Evolutionary conservation across 2,329 filamentous ascomycete genomes (phyloP).

Genomic region (Penicillium concentricum): DNA sequence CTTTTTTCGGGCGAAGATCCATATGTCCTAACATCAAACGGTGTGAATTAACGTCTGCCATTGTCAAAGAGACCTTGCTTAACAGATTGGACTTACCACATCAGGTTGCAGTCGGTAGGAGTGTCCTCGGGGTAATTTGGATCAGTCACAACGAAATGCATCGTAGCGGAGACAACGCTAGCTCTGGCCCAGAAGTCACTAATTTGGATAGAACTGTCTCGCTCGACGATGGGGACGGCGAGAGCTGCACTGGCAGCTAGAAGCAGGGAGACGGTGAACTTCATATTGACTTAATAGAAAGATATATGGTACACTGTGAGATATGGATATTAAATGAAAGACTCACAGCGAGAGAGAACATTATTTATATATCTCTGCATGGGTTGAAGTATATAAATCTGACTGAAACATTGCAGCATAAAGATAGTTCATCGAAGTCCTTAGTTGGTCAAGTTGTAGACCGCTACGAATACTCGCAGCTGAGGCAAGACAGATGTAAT

Average conservation of each 20-base stretch:
- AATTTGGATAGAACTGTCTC: constrained; percentile 11
- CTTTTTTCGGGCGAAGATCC: constrained; percentile 10
- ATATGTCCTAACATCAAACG: constrained; percentile 11
- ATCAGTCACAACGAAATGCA: constrained; percentile 25
- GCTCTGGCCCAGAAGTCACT: constrained; percentile 15
- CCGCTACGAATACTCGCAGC: background rate
- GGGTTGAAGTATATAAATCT: background rate
- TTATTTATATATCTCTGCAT: background rate
- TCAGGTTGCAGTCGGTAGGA: constrained; percentile 25
- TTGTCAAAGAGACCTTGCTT: background rate
- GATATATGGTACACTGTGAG: background rate
- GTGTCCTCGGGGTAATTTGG: constrained; percentile 26
- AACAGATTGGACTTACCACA: constrained; percentile 16
- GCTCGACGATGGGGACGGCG: constrained; percentile 11
- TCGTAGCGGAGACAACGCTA: constrained; percentile 2
- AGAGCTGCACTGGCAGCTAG: constrained; percentile 17
- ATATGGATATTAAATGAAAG: background rate
- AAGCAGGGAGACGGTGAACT: constrained; percentile 13
- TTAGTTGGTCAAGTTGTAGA: background rate
- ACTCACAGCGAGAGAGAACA: background rate
- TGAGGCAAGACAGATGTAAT: background rate
- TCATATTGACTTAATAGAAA: constrained; percentile 14
- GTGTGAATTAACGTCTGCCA: background rate
- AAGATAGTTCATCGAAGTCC: background rate
- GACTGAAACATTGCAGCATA: background rate